These are phyloP conservation scores for Termitomyces heimii DNA, from an alignment of 768 basidiomycete species.

Conservation along the genomic window DNA sequence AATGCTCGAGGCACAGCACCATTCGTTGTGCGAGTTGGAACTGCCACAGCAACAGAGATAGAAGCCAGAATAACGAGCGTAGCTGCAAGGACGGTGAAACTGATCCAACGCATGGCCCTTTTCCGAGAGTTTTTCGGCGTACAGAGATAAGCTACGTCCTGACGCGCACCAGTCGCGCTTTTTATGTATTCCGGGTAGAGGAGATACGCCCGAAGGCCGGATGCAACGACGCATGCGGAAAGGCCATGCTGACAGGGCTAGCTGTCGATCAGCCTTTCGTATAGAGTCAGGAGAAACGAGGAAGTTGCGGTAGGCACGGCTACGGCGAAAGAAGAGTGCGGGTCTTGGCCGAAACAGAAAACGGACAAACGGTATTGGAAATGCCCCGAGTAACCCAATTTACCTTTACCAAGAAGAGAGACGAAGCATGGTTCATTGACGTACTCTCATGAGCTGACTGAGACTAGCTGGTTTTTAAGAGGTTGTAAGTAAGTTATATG, in stretches of 20 bases:
- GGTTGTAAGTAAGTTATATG: not conserved
- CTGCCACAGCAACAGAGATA: not conserved
- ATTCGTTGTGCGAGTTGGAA: slow-evolving; percentile 2
- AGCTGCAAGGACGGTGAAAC: not conserved
- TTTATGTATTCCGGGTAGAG: slow-evolving; percentile 1
- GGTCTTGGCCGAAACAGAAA: slow-evolving; percentile 5
- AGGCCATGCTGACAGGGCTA: slow-evolving; percentile 7
- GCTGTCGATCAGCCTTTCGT: slow-evolving; percentile 7
- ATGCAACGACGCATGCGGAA: slow-evolving; percentile 4
- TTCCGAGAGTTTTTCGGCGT: not conserved
- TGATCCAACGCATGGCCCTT: slow-evolving; percentile 9
- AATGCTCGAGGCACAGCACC: slow-evolving; percentile 3
- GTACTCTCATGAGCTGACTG: not conserved
- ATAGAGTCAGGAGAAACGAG: slow-evolving; percentile 8
- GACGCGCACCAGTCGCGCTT: not conserved
- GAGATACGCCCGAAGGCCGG: not conserved
- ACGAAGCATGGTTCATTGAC: slow-evolving; percentile 1
- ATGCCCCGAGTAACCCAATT: not conserved
- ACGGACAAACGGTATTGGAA: not conserved
- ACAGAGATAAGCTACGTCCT: not conserved
- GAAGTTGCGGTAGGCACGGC: slow-evolving; percentile 7
- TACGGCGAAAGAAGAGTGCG: slow-evolving; percentile 6
- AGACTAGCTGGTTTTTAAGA: not conserved
- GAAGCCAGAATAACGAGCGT: slow-evolving; percentile 2
- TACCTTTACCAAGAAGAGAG: not conserved